Percentiles rank a stretch among this genome's conserved stretches.
These are phyloP conservation scores for Cercospora nicotianae DNA, from an alignment of 2,329 filamentous ascomycete genomes.

Conservation along the genomic window DNA sequence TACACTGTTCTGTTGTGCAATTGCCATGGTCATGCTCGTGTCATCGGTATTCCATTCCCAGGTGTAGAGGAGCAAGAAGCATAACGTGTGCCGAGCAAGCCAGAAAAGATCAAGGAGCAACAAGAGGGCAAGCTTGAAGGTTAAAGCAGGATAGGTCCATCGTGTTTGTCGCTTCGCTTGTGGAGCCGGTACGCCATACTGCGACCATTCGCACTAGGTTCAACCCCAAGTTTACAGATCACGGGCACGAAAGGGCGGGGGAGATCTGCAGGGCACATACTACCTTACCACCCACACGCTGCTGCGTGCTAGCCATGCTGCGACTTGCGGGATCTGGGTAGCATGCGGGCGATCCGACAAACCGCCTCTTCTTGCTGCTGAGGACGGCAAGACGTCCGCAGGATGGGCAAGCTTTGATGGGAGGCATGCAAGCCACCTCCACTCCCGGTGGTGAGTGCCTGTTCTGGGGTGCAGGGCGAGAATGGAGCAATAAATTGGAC, in stretches of 20 bases:
- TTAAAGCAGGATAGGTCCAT: constrained; percentile 16
- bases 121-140: constrained; percentile 6
- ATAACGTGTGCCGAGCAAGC: constrained; percentile 11
- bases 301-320: constrained; percentile 5
- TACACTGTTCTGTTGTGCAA: constrained; percentile 20
- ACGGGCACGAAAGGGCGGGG: constrained; percentile 21
- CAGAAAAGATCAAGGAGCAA: constrained; percentile 11
- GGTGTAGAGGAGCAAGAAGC: constrained; percentile 17
- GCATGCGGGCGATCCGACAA: constrained; percentile 1
- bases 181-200: constrained; percentile 28
- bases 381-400: constrained; percentile 13
- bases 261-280: constrained; percentile 17
- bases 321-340: constrained; percentile 10
- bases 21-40: constrained; percentile 22
- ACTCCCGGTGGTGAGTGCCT: constrained; percentile 2
- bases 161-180: constrained; percentile 17
- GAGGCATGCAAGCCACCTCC: constrained; percentile 7
- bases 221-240: constrained; percentile 11
- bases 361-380: not conserved
- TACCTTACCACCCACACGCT: constrained; percentile 3
- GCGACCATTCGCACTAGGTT: constrained; percentile 16
- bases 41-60: constrained; percentile 12
- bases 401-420: constrained; percentile 6
- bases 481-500: constrained; percentile 6
- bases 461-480: constrained; percentile 1